Base-by-base conservation (phyloP, 2,329 filamentous ascomycete genomes). In the Phialemoniopsis sp. region DNA sequence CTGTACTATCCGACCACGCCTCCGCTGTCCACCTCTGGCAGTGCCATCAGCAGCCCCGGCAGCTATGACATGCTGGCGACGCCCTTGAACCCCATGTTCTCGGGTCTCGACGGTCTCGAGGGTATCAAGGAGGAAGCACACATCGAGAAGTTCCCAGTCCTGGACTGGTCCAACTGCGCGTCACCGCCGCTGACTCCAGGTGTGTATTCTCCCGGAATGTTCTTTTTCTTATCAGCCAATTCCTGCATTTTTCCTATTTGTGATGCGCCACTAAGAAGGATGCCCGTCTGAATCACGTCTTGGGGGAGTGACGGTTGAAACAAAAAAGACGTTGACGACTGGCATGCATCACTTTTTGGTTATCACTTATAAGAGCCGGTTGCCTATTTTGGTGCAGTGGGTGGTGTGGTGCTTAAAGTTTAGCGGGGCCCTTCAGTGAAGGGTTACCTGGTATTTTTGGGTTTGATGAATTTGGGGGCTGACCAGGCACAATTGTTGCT, bases 161-260 rank as follows among this genome's bases (percentile, higher is more conserved):
- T 85, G 47, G 86, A 91, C 53, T 94, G 88, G 85, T 73, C 84
- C 41, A 81, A 76, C 59, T 84, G 81, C 44, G 77, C 78, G 42
- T 95, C 90, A 26, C 89, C 90, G 37, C 88, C 89, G 17, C 80
- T 95, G 78, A 94, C 89, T 54, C 89, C 90, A 78, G 81, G 89
- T 95, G 83, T 71, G 88, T 79, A 19, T 15, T 17, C 43, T 32
- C 33, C 36, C 29, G 38, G n/a, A n/a, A n/a, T n/a, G n/a, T n/a
- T n/a, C n/a, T 45, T 46, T 42, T 37, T 16, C 34, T 39, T 26
- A 36, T 34, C 42, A 43, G 14, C 28, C 21, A 26, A 28, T 39
- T 38, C 37, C 5, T 39, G 13, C 13, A 33, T 37, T 36, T 34
- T 42, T 37, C n/a, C 12, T 14, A 19, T 14, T 29, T 39, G 21